Evolutionary conservation across 2,329 filamentous ascomycete genomes (phyloP).

Genomic region (Cryphonectria radicalis): DNA sequence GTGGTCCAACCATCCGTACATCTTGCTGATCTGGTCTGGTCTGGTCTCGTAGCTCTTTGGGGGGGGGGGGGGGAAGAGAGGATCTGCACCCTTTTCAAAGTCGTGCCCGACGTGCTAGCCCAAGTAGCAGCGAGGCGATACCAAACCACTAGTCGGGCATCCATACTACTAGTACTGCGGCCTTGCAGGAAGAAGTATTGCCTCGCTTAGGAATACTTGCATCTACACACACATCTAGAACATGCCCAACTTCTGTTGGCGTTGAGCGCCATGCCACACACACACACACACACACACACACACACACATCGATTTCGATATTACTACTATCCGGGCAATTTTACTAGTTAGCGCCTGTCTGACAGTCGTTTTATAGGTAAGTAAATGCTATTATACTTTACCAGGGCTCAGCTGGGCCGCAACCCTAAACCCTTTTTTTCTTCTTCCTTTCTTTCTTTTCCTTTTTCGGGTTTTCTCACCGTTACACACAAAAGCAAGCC

Average conservation of each 20-base stretch:
- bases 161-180: not conserved
- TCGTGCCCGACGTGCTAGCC: not conserved
- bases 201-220: not conserved
- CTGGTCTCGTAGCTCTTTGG: too few species aligned
- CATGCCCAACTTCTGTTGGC: not conserved
- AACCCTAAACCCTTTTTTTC: not conserved
- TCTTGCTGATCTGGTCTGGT: not conserved
- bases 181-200: not conserved
- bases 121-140: not conserved
- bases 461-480: not conserved
- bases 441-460: not conserved
- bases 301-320: not conserved
- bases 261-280: not conserved
- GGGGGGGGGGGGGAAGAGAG: too few species aligned
- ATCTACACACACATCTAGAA: not conserved
- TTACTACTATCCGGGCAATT: not conserved
- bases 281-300: not conserved
- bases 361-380: not conserved
- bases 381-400: not conserved
- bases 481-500: not conserved
- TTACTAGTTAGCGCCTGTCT: not conserved
- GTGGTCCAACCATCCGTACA: not conserved
- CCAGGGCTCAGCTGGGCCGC: constrained; percentile 5
- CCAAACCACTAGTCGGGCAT: not conserved
- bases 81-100: not conserved